These are phyloP conservation scores for Heliamphora exappendiculata DNA, from an alignment of 148 eudicot species.

Conservation along the genomic window DNA sequence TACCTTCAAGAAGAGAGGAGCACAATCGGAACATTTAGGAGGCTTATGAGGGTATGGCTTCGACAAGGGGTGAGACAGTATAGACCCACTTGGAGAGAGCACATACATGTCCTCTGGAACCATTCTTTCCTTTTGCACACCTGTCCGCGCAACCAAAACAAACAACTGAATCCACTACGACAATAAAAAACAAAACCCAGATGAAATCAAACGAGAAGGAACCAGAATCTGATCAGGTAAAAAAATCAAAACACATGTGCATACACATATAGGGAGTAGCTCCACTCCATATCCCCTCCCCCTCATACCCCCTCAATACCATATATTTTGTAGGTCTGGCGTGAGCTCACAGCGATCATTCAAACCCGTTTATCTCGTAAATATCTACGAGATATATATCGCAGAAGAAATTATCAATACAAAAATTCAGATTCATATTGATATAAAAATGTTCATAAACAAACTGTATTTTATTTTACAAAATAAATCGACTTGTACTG, in stretches of 20 bases:
- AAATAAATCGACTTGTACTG: no score
- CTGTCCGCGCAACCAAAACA: slow-evolving; percentile 32
- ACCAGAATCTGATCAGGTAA: background rate
- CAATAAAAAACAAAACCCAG: background rate
- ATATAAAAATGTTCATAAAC: no score
- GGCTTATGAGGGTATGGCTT: slow-evolving; percentile 86
- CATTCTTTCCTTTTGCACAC: slow-evolving; percentile 99
- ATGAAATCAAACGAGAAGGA: background rate
- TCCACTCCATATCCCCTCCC: no score
- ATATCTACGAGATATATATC: no score
- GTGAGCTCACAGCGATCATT: no score
- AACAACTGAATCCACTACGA: slow-evolving; percentile 4
- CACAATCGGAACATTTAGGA: slow-evolving; percentile 94
- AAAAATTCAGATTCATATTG: no score
- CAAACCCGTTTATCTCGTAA: no score
- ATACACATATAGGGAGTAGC: background rate
- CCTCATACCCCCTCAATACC: no score
- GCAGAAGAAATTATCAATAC: no score
- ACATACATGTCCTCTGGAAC: slow-evolving; percentile 87
- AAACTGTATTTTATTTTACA: no score
- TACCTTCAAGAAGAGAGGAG: slow-evolving; percentile 85
- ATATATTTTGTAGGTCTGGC: no score
- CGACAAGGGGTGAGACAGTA: slow-evolving; percentile 42
- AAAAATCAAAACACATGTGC: background rate
- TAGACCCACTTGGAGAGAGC: slow-evolving; percentile 58